These are phyloP conservation scores for Lachnellula arida DNA, from an alignment of 2,329 filamentous ascomycete species.

Conservation along the genomic window DNA sequence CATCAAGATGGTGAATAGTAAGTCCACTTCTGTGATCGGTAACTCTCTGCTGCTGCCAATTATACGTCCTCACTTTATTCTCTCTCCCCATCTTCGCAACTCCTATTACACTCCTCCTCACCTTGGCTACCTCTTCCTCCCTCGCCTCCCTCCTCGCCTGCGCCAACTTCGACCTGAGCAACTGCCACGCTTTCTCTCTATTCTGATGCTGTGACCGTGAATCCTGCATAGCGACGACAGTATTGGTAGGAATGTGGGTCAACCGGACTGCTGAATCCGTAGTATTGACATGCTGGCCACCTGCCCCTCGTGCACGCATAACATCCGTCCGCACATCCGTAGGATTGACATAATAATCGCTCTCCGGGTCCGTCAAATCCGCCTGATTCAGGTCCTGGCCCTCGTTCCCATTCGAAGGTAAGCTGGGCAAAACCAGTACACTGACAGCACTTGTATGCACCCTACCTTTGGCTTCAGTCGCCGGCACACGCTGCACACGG, in stretches of 20 bases:
- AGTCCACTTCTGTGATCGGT: slow-evolving; percentile 68
- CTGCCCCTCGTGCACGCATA: slow-evolving; percentile 87
- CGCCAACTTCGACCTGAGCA: slow-evolving; percentile 78
- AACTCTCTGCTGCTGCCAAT: slow-evolving; percentile 64
- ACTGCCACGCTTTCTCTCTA: slow-evolving; percentile 77
- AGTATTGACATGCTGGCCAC: slow-evolving; percentile 97
- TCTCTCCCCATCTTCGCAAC: slow-evolving; percentile 80
- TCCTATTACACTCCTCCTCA: slow-evolving; percentile 75
- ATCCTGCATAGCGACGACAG: slow-evolving; percentile 88
- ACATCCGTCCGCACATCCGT: slow-evolving; percentile 80
- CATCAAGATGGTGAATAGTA: slow-evolving; percentile 60
- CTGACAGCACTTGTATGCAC: slow-evolving; percentile 92
- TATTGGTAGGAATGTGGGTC: slow-evolving; percentile 84
- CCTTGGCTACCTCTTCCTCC: slow-evolving; percentile 70
- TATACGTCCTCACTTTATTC: slow-evolving; percentile 84
- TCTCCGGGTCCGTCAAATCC: slow-evolving; percentile 77
- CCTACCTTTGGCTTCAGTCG: slow-evolving; percentile 84
- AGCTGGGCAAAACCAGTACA: slow-evolving; percentile 85
- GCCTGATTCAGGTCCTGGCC: slow-evolving; percentile 46
- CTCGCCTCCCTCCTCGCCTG: slow-evolving; percentile 74
- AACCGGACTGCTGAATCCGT: slow-evolving; percentile 93
- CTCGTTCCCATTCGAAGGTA: slow-evolving; percentile 53
- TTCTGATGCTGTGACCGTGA: slow-evolving; percentile 86
- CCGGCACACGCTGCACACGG: slow-evolving; percentile 87
- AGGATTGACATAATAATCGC: slow-evolving; percentile 85